phyloP scores from a whole-genome alignment of 2,329 filamentous ascomycete species.

The Xylariaceae sp. region DNA sequence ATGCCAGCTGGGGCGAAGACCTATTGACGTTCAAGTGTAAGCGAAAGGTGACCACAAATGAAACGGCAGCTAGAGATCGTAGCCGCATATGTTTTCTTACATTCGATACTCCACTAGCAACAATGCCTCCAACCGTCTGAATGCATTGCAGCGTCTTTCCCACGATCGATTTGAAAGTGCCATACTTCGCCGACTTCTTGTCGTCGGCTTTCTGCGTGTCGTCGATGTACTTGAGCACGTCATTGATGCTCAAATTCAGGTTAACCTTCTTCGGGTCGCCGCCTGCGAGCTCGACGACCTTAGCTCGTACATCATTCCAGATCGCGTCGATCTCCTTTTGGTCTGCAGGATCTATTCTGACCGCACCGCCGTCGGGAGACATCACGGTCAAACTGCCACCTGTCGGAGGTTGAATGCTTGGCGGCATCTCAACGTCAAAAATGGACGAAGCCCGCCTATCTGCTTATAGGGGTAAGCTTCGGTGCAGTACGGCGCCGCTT shows the following conservation, averaged over 20 bases:
- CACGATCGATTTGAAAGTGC: conserved; percentile 26
- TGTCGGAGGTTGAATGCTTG: conserved; percentile 19
- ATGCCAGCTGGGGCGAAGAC: conserved; percentile 33
- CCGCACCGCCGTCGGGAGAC: conserved; percentile 12
- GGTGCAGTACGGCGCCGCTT: too few relatives aligned
- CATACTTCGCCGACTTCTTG: conserved; percentile 29
- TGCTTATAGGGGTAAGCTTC: too few relatives aligned
- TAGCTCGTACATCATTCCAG: conserved; percentile 32
- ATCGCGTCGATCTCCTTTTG: conserved; percentile 31
- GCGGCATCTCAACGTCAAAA: conserved; percentile 24
- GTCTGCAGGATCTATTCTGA: conserved; percentile 23
- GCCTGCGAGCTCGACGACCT: conserved; percentile 32
- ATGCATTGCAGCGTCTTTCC: conserved; percentile 32
- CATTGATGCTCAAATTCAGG: conserved; percentile 26
- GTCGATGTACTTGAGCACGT: conserved; percentile 30
- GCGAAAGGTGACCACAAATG: too few relatives aligned
- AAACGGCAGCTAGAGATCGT: too few relatives aligned
- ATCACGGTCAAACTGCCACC: conserved; percentile 16
- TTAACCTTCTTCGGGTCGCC: conserved; percentile 25
- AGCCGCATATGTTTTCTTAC: too few relatives aligned
- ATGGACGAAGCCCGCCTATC: neutral
- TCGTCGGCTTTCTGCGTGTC: conserved; percentile 23
- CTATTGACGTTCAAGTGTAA: conserved; percentile 16
- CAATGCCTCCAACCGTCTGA: conserved; percentile 32
- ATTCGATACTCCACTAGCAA: conserved; percentile 27